A percentile compares a stretch with the other conserved stretches of the same genome.
Evolutionary conservation across 2,329 filamentous ascomycete species (phyloP).

Genomic region (Diaporthe longicolla): DNA sequence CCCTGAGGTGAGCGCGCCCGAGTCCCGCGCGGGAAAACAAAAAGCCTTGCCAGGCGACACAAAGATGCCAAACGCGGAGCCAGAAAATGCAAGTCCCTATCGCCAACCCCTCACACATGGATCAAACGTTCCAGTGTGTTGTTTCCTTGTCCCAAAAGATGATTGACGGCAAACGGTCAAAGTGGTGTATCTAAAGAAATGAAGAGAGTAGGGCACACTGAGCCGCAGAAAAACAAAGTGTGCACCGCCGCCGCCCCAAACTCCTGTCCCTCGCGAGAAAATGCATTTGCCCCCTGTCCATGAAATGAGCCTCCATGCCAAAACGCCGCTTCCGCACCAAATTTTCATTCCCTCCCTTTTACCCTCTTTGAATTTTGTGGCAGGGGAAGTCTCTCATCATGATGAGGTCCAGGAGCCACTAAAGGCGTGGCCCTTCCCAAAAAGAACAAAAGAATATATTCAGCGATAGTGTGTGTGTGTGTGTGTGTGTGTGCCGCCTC

Average conservation of each 20-base stretch:
- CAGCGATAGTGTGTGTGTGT: neutral
- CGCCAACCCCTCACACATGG: neutral
- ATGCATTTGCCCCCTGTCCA: conserved; percentile 2
- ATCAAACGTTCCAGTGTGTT: neutral
- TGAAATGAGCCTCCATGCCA: neutral
- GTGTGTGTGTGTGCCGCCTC: neutral
- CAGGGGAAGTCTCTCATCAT: neutral
- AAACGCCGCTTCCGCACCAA: conserved; percentile 15
- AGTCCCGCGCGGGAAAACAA: neutral
- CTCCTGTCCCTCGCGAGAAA: conserved; percentile 14
- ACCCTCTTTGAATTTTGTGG: neutral
- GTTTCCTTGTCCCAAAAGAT: neutral
- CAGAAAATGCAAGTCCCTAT: conserved; percentile 25
- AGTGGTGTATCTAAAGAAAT: neutral
- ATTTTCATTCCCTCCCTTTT: neutral
- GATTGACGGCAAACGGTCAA: neutral
- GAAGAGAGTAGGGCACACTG: neutral
- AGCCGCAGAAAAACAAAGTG: neutral
- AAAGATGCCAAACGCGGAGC: conserved; percentile 13
- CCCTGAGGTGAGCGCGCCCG: neutral
- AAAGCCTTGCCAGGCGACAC: neutral
- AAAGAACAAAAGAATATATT: neutral
- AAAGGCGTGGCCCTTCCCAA: neutral
- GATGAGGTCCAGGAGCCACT: neutral
- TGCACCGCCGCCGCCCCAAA: neutral